These are phyloP conservation scores for Hypoxylon sp. DNA, from an alignment of 2,329 filamentous ascomycete species.

Conservation along the genomic window DNA sequence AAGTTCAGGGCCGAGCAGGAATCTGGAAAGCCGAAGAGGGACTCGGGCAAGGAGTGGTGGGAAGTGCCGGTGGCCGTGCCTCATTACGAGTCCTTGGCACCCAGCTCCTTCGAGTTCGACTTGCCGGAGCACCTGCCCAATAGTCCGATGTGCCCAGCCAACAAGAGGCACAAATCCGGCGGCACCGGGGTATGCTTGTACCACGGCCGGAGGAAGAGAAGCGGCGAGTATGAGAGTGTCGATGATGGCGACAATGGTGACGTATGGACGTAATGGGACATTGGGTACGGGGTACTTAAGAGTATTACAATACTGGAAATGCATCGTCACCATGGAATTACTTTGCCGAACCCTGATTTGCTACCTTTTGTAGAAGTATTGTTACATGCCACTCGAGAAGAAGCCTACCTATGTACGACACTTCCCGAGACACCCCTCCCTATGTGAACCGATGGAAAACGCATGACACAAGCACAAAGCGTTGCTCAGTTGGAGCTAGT, in stretches of 20 bases:
- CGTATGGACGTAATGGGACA: constrained; percentile 20
- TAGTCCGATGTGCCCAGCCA: constrained; percentile 66
- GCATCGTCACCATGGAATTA: not conserved
- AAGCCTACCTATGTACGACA: not conserved
- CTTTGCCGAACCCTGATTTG: not conserved
- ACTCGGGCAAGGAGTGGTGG: constrained; percentile 50
- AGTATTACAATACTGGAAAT: not conserved
- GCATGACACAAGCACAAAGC: constrained; percentile 3
- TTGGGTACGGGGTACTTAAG: not conserved
- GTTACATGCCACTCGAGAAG: constrained; percentile 6
- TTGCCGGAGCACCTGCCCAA: constrained; percentile 64
- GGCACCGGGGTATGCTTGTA: constrained; percentile 65
- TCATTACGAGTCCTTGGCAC: constrained; percentile 46
- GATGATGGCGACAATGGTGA: constrained; percentile 32
- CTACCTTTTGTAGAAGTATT: constrained; percentile 20
- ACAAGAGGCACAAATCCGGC: constrained; percentile 58
- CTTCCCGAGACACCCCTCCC: constrained; percentile 5
- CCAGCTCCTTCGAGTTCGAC: constrained; percentile 59
- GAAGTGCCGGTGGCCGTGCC: constrained; percentile 45
- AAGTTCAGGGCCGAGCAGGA: not conserved
- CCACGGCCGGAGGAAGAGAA: constrained; percentile 56
- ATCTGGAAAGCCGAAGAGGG: not conserved
- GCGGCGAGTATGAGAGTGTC: constrained; percentile 36
- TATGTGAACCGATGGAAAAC: constrained; percentile 5
- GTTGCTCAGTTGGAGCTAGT: not conserved